Evolutionary conservation across 257 asterid species (phyloP).

Genomic region (Ilex asprella): DNA sequence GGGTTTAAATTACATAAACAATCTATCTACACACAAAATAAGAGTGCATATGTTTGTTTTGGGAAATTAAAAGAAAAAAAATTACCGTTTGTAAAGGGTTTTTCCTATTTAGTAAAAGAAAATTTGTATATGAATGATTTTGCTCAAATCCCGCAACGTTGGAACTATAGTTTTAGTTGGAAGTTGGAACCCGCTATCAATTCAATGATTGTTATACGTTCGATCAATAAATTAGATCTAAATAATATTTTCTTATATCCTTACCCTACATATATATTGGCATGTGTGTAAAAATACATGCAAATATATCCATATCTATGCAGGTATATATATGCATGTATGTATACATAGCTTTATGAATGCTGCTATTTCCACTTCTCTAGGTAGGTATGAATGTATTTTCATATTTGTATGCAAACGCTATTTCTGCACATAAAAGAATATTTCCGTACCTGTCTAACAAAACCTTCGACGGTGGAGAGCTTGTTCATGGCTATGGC

Average conservation of each 20-base stretch:
- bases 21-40: no score
- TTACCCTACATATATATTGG: neutral
- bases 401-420: no score
- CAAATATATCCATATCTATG: neutral
- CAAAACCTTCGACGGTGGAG: conserved; percentile 65
- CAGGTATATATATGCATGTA: neutral
- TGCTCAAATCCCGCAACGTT: no score
- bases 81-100: neutral
- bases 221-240: conserved; percentile 20
- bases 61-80: neutral
- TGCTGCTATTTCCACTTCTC: no score
- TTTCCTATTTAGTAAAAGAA: no score
- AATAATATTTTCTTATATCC: conserved; percentile 7
- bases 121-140: no score
- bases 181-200: conserved; percentile 3
- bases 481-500: conserved; percentile 74
- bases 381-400: no score
- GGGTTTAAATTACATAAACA: no score
- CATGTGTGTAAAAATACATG: no score
- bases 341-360: no score
- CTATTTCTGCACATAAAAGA: neutral
- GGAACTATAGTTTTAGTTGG: neutral
- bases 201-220: conserved; percentile 35
- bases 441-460: conserved; percentile 53
- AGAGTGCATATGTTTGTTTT: neutral